A percentile compares a stretch with the other conserved stretches of the same genome.
Conservation (phyloP, 2,329 filamentous ascomycete genomes). For the Ascochyta lentis region DNA sequence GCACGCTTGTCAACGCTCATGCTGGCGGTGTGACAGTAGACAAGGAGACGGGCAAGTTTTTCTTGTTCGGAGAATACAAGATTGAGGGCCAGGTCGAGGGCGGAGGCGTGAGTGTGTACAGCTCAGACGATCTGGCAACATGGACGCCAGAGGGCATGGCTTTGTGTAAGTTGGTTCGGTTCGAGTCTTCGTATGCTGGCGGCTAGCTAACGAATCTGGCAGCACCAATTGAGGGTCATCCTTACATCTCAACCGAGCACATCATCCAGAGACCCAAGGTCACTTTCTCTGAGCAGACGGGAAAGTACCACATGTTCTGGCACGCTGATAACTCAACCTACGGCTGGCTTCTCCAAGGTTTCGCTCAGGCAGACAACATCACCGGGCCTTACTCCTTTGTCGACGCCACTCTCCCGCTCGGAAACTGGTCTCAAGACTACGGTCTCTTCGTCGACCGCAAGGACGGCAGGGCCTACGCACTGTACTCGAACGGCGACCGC, state of each 20-base stretch:
- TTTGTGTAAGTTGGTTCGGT: conserved; percentile 49
- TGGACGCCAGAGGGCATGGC: conserved; percentile 66
- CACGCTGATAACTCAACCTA: conserved; percentile 66
- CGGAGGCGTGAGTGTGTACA: conserved; percentile 64
- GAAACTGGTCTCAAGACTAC: conserved; percentile 69
- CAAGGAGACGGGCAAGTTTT: conserved; percentile 61
- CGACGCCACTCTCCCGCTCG: conserved; percentile 61
- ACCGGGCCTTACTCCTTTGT: conserved; percentile 63
- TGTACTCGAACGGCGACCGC: conserved; percentile 67
- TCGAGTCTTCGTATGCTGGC: neutral
- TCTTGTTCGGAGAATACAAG: conserved; percentile 69
- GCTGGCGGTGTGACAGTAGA: conserved; percentile 64
- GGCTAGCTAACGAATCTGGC: conserved; percentile 18
- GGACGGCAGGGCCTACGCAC: conserved; percentile 61
- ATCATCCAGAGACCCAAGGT: conserved; percentile 71
- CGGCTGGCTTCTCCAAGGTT: conserved; percentile 62
- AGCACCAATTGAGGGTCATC: conserved; percentile 61
- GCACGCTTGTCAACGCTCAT: conserved; percentile 67
- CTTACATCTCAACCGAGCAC: conserved; percentile 61
- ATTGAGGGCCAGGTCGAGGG: conserved; percentile 64
- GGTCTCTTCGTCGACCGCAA: conserved; percentile 68
- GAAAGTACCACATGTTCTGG: conserved; percentile 68
- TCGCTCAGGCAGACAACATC: conserved; percentile 61
- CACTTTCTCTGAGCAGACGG: conserved; percentile 61
- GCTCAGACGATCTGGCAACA: conserved; percentile 65